Percentiles rank a stretch among this genome's conserved stretches.
Evolutionary conservation across 495 filamentous ascomycete species (phyloP).

Genomic region (Terfezia claveryi): DNA sequence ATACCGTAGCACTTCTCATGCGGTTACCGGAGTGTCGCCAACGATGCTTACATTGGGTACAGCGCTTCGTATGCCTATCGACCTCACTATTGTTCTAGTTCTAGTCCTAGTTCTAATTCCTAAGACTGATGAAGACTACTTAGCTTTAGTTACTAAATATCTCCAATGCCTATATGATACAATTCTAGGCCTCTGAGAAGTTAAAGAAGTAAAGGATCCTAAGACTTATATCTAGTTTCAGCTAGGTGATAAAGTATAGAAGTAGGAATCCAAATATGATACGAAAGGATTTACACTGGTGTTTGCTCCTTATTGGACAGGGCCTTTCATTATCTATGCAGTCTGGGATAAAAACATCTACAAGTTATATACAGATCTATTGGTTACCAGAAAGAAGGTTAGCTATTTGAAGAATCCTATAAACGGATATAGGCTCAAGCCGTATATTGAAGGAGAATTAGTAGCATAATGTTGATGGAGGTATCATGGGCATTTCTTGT

Average conservation of each 20-base stretch:
- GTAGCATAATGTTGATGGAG: neutral
- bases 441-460: no score
- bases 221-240: neutral
- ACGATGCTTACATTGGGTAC: neutral
- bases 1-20: neutral
- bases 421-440: neutral
- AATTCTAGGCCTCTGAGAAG: neutral
- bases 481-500: no score
- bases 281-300: neutral
- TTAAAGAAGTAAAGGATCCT: neutral
- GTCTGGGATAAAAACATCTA: neutral
- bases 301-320: neutral
- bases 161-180: neutral
- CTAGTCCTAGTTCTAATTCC: neutral
- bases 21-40: neutral
- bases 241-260: neutral
- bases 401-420: neutral
- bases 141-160: neutral
- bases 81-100: no score
- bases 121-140: neutral
- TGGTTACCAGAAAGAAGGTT: neutral
- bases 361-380: neutral
- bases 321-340: neutral
- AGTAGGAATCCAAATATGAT: neutral
- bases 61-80: neutral